Base-by-base conservation (phyloP, 768 basidiomycete species). In the Rhodosporidiobolus odoratus region DNA sequence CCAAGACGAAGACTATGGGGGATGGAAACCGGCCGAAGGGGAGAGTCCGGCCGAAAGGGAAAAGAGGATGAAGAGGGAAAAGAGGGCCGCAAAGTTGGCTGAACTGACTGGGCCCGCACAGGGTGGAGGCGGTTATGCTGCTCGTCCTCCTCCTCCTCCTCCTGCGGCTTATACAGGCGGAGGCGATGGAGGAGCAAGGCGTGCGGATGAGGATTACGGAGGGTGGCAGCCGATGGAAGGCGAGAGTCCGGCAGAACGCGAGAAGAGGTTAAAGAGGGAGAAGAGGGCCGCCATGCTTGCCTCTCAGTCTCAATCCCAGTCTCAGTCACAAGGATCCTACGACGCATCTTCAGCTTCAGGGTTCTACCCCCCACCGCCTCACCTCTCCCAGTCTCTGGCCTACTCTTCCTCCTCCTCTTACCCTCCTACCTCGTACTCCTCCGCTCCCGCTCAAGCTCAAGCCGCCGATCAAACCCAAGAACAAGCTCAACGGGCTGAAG, bases 51-150 rank as follows among this genome's bases (percentile, higher is more conserved):
- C 63, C n/a, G 71, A 73, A 48, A 48, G 71, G 8, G 71, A 73
- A 60, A 73, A 73, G 61, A 62, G 71, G 7, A 40, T 72, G 30
- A 72, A 72, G 54, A n/a, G 63, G 19, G 71, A 73, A 63, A 73
- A 73, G 59, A 58, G 71, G 1, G 67, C 58, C n/a, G 43, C 17
- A 43, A 57, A 30, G 34, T 65, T 32, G 1, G 43, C 58, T 13
- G 30, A 48, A 25, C 50, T 43, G n/a, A 54, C 32, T 41, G 62
- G 62, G 32, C 52, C 38, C 40, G 37, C 30, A 45, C 6, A 6
- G 43, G n/a, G 27, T 30, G 50, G 38, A 38, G 62, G 62, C 37
- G 62, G 38, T 19, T 27, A 40, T 38, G 48, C 41, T 27, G 62
- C 41, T 17, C 5, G 30, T 21, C 65, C 48, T 30, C 47, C 65